Evolutionary conservation across 2,329 filamentous ascomycete species (phyloP), one percentile per base, ranked within the genome.

Genomic region (Onygenales sp.): DNA sequence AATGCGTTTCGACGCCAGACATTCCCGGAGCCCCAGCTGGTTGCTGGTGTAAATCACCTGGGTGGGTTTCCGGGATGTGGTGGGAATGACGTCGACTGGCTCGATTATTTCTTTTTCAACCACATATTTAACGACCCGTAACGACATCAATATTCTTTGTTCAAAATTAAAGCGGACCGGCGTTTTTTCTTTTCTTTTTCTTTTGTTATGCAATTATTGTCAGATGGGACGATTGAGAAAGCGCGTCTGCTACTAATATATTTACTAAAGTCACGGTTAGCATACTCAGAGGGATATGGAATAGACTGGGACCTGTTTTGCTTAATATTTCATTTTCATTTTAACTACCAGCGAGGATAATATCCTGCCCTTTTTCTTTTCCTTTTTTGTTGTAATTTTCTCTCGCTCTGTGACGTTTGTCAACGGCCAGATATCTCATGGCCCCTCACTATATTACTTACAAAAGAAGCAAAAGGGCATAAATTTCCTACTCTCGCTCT

Each of bases 81-180:
- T 46, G 52, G 42, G 38, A 17, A 46, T 33, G 52, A 43, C 32
- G 38, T 52, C 36, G 55, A 47, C 52, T 54, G 51, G 50, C 14
- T 48, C 54, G 55, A 48, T 45, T 27, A 27, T 27, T 27, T 27
- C 51, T 45, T 51, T 49, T 54, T 51, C 41, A 41, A 50, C 50
- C 53, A 48, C 44, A 42, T 43, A 45, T 36, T 52, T 55, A 49
- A 57, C 50, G 55, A 57, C 55, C 50, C 46, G 38, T 55, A 47
- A 57, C 46, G 55, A 55, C n/a, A 44, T n/a, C 32, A 7, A 32
- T 42, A 42, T 39, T 33, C 35, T 27, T 44, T 44, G 46, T 39
- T 49, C 27, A 49, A 57, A 57, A 51, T 39, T 52, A 52, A 52
- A 52, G 31, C 32, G 51, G 53, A 55, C 46, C 27, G 55, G 55